phyloP scores from a whole-genome alignment of 2,329 filamentous ascomycete species.

The Thermomyces lanuginosus region DNA sequence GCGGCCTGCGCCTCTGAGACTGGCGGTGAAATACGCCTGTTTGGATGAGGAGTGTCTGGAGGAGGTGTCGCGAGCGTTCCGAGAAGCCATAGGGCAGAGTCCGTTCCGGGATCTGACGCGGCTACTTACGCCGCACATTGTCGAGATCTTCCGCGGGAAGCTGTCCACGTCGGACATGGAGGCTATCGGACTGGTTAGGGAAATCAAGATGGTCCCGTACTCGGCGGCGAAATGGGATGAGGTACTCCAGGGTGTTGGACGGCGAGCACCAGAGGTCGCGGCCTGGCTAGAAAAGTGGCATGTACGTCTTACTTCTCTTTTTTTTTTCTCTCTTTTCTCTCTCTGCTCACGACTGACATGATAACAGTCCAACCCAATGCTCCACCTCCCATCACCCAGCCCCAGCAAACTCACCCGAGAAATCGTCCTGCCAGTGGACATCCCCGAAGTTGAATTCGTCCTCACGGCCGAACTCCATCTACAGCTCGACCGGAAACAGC shows the following conservation, averaged over 20 bases:
- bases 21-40: slow-evolving; percentile 61
- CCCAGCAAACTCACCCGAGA: slow-evolving; percentile 34
- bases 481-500: slow-evolving; percentile 8
- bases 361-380: slow-evolving; percentile 18
- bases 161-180: slow-evolving; percentile 37
- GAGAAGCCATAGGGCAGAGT: slow-evolving; percentile 30
- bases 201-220: slow-evolving; percentile 36
- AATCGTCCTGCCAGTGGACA: slow-evolving; percentile 77
- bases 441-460: slow-evolving; percentile 67
- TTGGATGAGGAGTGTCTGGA: slow-evolving; percentile 54
- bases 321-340: slow-evolving; percentile 6
- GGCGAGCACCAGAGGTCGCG: slow-evolving; percentile 30
- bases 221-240: slow-evolving; percentile 38
- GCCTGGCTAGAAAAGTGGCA: slow-evolving; percentile 43
- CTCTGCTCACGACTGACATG: slow-evolving; percentile 4
- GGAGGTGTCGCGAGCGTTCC: slow-evolving; percentile 32
- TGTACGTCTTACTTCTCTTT: slow-evolving; percentile 23
- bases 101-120: slow-evolving; percentile 31
- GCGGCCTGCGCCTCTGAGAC: slow-evolving; percentile 21
- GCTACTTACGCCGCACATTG: slow-evolving; percentile 37
- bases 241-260: slow-evolving; percentile 35
- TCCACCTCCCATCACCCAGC: slow-evolving; percentile 15
- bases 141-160: slow-evolving; percentile 29
- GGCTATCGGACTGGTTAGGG: slow-evolving; percentile 36
- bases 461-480: slow-evolving; percentile 46